These are phyloP conservation scores for Yarrowia sp. DNA, from an alignment of 805 yeast genomes.

Conservation along the genomic window DNA sequence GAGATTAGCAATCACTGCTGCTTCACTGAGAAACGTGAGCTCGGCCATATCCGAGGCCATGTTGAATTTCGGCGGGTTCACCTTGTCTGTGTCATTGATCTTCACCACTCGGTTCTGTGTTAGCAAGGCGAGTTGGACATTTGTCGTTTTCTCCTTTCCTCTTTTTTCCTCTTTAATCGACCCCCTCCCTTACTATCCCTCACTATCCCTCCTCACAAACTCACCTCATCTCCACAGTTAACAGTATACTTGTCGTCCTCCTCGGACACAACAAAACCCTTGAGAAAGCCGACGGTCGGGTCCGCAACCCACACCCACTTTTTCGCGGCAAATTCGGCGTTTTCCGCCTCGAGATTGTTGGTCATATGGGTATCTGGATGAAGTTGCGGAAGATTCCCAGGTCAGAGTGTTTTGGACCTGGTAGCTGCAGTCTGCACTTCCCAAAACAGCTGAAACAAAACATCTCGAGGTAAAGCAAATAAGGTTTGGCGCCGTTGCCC, in stretches of 20 bases:
- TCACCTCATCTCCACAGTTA: slow-evolving; percentile 52
- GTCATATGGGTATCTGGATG: slow-evolving; percentile 8
- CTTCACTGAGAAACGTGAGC: slow-evolving; percentile 90
- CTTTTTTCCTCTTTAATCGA: too few species aligned
- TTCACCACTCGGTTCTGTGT: slow-evolving; percentile 53
- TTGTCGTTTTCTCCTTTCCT: too few species aligned
- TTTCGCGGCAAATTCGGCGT: slow-evolving; percentile 50
- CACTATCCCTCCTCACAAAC: neutral
- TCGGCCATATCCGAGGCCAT: slow-evolving; percentile 95
- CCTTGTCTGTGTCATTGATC: slow-evolving; percentile 60
- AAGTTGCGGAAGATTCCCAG: slow-evolving; percentile 2
- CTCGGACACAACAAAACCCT: slow-evolving; percentile 63
- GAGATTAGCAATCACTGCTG: slow-evolving; percentile 89
- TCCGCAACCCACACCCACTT: slow-evolving; percentile 84
- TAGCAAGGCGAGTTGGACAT: slow-evolving; percentile 16
- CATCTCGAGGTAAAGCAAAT: neutral
- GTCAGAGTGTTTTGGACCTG: slow-evolving; percentile 1
- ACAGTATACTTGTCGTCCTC: slow-evolving; percentile 53
- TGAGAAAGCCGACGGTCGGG: slow-evolving; percentile 60
- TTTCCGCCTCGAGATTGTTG: slow-evolving; percentile 40
- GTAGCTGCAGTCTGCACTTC: slow-evolving; percentile 5
- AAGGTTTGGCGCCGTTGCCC: slow-evolving; percentile 1
- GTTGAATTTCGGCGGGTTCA: slow-evolving; percentile 90
- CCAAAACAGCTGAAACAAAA: slow-evolving; percentile 30
- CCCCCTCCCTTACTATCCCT: too few species aligned